Evolutionary conservation across 164 flowering plant species (phyloP), one percentile per base, ranked within the genome.

Genomic region (Chimonanthus praecox): DNA sequence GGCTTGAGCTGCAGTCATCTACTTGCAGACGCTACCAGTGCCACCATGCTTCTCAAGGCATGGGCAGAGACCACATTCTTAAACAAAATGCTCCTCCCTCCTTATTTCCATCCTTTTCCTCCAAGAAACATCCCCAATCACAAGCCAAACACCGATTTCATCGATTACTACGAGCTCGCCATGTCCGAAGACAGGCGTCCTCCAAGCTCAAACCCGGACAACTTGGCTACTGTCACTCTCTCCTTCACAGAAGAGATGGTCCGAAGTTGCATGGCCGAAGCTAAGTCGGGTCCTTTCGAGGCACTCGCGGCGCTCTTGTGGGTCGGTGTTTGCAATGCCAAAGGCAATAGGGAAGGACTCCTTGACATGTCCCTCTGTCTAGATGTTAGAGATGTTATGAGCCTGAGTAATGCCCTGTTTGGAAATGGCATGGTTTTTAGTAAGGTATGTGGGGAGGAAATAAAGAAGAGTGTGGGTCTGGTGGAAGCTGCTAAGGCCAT

Each of bases 1-100:
- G 93, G 94, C 15, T 78, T 90, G 68, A 92, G 94, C 75, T 90
- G 94, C 83, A 78, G 54, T 72, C 94, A 92, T 80, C 86, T 92
- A 47, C 81, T 88, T 0, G 87, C 86, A 2, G 92, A 88, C 68
- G 87, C 88, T n/a, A 74, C 73, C 18, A 70, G 82, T 47, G 85
- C 86, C 49, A 80, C 90, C 75, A 74, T 79, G 81, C 77, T 92
- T 47, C 65, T 90, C 64, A 86, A 87, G 77, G 86, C 90, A 3
- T 92, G 94, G 92, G 91, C 90, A 1, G 88, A 90, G 67, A 75
- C 78, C 7, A 76, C 81, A 46, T 65, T 84, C 0, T 0, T 50
- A 1, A 79, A 78, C 6, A 84, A 81, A 71, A 80, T 83, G 75
- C 18, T 33, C 0, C 2, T 67, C 48, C 89, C 93, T 7, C 90